Evolutionary conservation across 768 basidiomycete genomes (phyloP).

Genomic region (Hysterangium stoloniferum): DNA sequence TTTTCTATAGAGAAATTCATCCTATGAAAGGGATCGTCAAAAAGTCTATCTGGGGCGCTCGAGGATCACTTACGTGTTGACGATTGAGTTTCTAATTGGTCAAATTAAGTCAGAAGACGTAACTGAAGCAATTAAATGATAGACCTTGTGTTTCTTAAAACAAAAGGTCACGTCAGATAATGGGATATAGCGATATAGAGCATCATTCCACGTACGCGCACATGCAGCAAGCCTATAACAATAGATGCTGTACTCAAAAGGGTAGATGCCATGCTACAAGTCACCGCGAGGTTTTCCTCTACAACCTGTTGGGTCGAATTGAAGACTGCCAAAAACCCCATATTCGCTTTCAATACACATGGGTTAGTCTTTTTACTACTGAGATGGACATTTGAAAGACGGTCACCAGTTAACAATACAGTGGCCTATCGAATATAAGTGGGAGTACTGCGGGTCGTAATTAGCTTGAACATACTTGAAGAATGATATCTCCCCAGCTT

Average conservation of each 20-base stretch:
- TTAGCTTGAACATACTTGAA: too few relatives aligned
- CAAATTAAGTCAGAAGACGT: not conserved
- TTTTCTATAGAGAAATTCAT: not conserved
- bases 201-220: not conserved
- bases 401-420: too few relatives aligned
- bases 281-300: not conserved
- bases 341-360: too few relatives aligned
- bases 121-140: not conserved
- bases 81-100: not conserved
- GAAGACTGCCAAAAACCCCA: conserved; percentile 5
- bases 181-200: not conserved
- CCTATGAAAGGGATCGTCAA: not conserved
- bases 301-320: not conserved
- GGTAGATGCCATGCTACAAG: conserved; percentile 1
- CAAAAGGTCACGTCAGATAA: not conserved
- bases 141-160: conserved; percentile 1
- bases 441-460: too few relatives aligned
- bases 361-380: too few relatives aligned
- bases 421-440: too few relatives aligned
- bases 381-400: too few relatives aligned
- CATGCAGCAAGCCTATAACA: conserved; percentile 3
- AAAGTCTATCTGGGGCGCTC: not conserved
- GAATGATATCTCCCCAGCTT: too few relatives aligned
- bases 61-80: not conserved
- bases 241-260: conserved; percentile 1